A percentile compares a stretch with the other conserved stretches of the same genome.
Conservation (phyloP, 2,329 filamentous ascomycete species). For the Ascosphaera aggregata region DNA sequence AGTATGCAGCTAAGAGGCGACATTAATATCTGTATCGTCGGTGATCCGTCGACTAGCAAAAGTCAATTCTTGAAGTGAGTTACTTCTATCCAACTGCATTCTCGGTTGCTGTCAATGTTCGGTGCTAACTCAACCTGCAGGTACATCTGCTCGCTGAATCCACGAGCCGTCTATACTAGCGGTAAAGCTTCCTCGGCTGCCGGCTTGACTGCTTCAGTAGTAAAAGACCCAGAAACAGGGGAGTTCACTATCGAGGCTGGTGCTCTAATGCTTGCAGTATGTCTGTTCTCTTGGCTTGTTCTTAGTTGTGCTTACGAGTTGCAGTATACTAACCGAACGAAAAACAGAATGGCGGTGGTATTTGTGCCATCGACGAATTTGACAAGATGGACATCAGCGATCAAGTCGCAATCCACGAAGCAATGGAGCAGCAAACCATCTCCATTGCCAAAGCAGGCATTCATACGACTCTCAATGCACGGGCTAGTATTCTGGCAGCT, state of each 20-base stretch:
- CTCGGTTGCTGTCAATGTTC: slow-evolving; percentile 1
- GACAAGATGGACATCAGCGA: slow-evolving; percentile 69
- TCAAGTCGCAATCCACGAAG: slow-evolving; percentile 62
- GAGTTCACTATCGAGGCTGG: slow-evolving; percentile 63
- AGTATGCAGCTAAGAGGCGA: slow-evolving; percentile 61
- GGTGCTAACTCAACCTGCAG: slow-evolving; percentile 11
- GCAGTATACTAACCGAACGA: too few species aligned
- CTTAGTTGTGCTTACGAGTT: too few species aligned
- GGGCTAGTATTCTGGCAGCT: slow-evolving; percentile 85
- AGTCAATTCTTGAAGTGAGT: slow-evolving; percentile 76
- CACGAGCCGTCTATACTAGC: slow-evolving; percentile 88
- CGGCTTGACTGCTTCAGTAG: slow-evolving; percentile 60
- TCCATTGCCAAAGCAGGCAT: slow-evolving; percentile 81
- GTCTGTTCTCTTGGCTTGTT: too few species aligned
- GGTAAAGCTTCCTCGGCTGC: slow-evolving; percentile 94
- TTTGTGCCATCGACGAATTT: slow-evolving; percentile 69
- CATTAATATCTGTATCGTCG: slow-evolving; percentile 96
- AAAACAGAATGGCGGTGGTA: slow-evolving; percentile 58
- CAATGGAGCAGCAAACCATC: slow-evolving; percentile 74
- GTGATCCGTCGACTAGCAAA: slow-evolving; percentile 90
- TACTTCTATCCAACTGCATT: neutral
- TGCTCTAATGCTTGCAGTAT: slow-evolving; percentile 54
- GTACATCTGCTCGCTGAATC: slow-evolving; percentile 92
- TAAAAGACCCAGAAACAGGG: slow-evolving; percentile 55
- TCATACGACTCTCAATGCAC: slow-evolving; percentile 86